These are phyloP conservation scores for Cercospora brassicicola DNA, from an alignment of 2,329 filamentous ascomycete species.

Conservation along the genomic window DNA sequence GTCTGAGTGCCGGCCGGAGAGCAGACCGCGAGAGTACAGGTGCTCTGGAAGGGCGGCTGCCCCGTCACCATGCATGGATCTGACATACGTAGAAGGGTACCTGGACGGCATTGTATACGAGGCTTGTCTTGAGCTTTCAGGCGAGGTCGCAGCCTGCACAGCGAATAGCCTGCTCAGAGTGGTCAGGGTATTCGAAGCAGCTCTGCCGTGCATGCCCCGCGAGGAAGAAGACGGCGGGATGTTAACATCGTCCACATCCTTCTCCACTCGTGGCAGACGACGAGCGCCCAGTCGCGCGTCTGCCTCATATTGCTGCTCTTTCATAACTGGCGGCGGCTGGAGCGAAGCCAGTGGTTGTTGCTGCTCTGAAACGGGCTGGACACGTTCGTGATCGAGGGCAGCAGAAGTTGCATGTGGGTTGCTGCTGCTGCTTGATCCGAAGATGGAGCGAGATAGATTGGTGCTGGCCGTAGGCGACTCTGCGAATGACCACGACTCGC, in stretches of 20 bases:
- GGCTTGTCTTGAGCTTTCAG: slow-evolving; percentile 42
- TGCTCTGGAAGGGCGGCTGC: slow-evolving; percentile 49
- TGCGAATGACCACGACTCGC: slow-evolving; percentile 23
- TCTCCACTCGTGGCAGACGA: slow-evolving; percentile 47
- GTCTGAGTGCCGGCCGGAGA: slow-evolving; percentile 55
- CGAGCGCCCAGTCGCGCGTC: slow-evolving; percentile 13
- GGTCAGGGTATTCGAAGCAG: slow-evolving; percentile 45
- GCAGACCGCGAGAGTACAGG: slow-evolving; percentile 54
- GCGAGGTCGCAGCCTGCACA: slow-evolving; percentile 40
- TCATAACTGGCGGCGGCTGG: slow-evolving; percentile 14
- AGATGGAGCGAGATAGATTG: slow-evolving; percentile 24
- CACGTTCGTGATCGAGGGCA: slow-evolving; percentile 11
- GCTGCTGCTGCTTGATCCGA: slow-evolving; percentile 20
- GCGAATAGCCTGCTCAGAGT: slow-evolving; percentile 50
- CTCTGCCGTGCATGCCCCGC: slow-evolving; percentile 27
- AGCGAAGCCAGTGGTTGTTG: slow-evolving; percentile 13
- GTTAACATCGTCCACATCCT: slow-evolving; percentile 52
- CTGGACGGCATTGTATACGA: slow-evolving; percentile 42
- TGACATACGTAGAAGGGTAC: slow-evolving; percentile 24
- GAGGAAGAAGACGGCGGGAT: slow-evolving; percentile 41
- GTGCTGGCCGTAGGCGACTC: slow-evolving; percentile 7
- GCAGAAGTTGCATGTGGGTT: slow-evolving; percentile 8
- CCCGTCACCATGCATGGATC: slow-evolving; percentile 28
- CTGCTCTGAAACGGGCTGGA: slow-evolving; percentile 2
- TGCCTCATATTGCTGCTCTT: slow-evolving; percentile 22